Conservation (phyloP, 116 monocot genomes). For the Posidonia oceanica region DNA sequence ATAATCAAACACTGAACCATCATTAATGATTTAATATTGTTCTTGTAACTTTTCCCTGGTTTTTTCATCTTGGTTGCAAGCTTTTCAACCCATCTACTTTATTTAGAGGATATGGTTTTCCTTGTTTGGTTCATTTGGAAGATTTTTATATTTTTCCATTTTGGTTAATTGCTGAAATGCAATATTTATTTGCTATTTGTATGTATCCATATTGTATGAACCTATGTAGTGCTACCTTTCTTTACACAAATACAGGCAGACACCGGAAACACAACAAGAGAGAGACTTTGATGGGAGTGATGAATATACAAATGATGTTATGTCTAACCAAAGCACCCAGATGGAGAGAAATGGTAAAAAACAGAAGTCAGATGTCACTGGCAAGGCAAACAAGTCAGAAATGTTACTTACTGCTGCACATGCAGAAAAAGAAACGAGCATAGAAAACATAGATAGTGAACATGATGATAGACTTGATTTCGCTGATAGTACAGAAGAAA, state of each 20-base stretch:
- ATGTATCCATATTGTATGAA: too few species aligned
- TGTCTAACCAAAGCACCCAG: constrained; percentile 15
- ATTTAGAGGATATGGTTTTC: too few species aligned
- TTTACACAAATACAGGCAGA: constrained; percentile 18
- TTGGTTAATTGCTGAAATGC: background rate
- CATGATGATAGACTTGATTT: constrained; percentile 40
- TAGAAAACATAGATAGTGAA: constrained; percentile 30
- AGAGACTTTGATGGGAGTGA: constrained; percentile 15
- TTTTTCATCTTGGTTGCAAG: too few species aligned
- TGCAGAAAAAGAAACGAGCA: constrained; percentile 18
- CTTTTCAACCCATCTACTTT: too few species aligned
- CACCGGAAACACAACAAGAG: constrained; percentile 19
- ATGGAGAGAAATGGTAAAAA: constrained; percentile 15
- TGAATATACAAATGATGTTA: constrained; percentile 19
- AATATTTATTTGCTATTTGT: too few species aligned
- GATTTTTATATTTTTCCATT: too few species aligned
- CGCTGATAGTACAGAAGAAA: constrained; percentile 44
- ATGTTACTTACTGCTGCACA: constrained; percentile 18
- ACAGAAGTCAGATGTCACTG: constrained; percentile 17
- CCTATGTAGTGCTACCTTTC: too few species aligned
- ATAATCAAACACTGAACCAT: too few species aligned
- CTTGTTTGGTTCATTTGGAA: too few species aligned
- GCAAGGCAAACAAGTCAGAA: constrained; percentile 19
- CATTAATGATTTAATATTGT: too few species aligned
- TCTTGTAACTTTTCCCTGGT: too few species aligned